Base-by-base conservation (phyloP, 2,329 filamentous ascomycete genomes). In the Pseudogymnoascus sp. region DNA sequence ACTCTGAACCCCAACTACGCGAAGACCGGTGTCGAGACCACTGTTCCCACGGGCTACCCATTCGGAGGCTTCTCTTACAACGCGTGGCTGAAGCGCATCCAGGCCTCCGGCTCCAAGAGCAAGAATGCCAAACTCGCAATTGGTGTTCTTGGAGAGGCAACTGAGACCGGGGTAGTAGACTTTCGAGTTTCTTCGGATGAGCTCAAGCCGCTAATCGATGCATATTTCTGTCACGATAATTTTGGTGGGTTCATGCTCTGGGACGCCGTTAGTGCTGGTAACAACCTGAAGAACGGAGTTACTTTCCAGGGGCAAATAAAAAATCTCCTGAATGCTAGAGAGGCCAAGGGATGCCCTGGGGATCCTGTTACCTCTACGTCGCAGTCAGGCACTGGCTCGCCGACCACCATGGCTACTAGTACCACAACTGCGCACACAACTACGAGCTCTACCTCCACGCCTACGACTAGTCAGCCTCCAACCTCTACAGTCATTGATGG, bases 241-340 rank as follows among this genome's bases (percentile, higher is more conserved):
- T 72, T 73, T 35, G 72, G 70, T 62, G 72, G 72, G 65, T 65
- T 73, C n/a, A 73, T 72, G 71, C 19, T 73, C 35, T 72, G 69
- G 67, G 72, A 73, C 16, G 69, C 69, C 8, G 69, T 67, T 8
- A 59, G 45, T 45, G 66, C 70, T 1, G 52, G 66, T 19, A 62
- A 66, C 55, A 69, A 69, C 23, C 62, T 61, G 22, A 62, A 66
- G 36, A 41, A 35, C 30, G 49, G 38, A 28, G 38, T 19, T 41
- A 60, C 35, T 36, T 64, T 39, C 39, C 58, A 33, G 22, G 25
- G 9, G n/a, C 28, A 55, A n/a, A 52, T 64, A 7, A 64, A 64
- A 62, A 49, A 28, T 49, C 42, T 49, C 23, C 23, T 49, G 42
- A 49, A 49, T n/a, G 42, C 42, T n/a, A 49, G 14, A 49, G 42